Evolutionary conservation across 108 stramenopile genomes (phyloP), one percentile per base, ranked within the genome.

Genomic region (Pseudonitzschia pungens): DNA sequence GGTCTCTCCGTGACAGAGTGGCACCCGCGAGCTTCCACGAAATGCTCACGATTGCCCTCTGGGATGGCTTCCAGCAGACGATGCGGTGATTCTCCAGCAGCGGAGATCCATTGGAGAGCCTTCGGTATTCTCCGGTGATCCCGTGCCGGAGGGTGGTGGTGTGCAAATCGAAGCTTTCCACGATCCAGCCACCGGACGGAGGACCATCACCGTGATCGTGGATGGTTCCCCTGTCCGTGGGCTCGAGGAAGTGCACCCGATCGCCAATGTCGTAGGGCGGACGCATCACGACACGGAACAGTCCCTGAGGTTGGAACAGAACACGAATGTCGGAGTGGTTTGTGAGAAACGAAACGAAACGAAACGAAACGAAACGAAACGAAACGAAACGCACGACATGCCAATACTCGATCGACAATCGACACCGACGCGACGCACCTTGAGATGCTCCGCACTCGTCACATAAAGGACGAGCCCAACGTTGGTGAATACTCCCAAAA

Each of bases 261-360:
- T 94, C 93, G 7, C 93, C 93, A 53, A 94, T 86, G 65, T 91
- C 91, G 69, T 83, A 94, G 10, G 91, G 88, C 18, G 77, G 75
- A 3, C 81, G 77, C n/a, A 82, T 70, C 7, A 87, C 77, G n/a
- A 90, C 81, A 56, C 70, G 70, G 12, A 77, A 28, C 18, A 71
- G 57, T 53, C 70, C 76, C 76, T 76, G 45, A 10, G 18, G 14
- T 18, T 48, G 1, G 14, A 14, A 48, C 45, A 11, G 7, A 18
- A 11, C 36, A 6, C 36, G 6, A 28, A 50, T 14, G 6, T 29
- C 83, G 86, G 31, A 86, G 85, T 9, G 41, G 7, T 28, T 18
- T 32, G 0, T 82, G 3, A 1, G 36, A 73, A 29, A 64, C 14
- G 14, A 48, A 48, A 48, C 16, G n/a, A n/a, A n/a, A n/a, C n/a